These are phyloP conservation scores for Pestalotiopsis sp. DNA, from an alignment of 2,329 filamentous ascomycete species.

Conservation along the genomic window DNA sequence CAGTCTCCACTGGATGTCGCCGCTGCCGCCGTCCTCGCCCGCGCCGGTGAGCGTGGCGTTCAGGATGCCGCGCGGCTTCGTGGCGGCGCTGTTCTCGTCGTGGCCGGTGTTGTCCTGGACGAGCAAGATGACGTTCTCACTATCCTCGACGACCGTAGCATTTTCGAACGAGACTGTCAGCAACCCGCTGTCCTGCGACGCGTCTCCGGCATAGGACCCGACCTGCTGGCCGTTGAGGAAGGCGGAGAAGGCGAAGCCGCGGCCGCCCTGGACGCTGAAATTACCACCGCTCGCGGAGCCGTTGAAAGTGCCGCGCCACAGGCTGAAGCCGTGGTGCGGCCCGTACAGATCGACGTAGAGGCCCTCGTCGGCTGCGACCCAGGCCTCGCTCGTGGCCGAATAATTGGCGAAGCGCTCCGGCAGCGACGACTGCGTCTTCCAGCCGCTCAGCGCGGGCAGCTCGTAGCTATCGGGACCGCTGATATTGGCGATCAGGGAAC, in stretches of 20 bases:
- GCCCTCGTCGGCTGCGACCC: not conserved
- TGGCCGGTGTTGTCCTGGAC: constrained; percentile 72
- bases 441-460: not conserved
- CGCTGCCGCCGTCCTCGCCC: constrained; percentile 22
- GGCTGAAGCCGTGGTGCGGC: constrained; percentile 67
- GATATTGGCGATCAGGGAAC: not conserved
- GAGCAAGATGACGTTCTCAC: constrained; percentile 32
- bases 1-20: constrained; percentile 60
- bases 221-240: constrained; percentile 68
- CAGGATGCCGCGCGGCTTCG: constrained; percentile 63
- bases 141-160: not conserved
- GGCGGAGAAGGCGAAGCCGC: constrained; percentile 66
- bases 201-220: constrained; percentile 63
- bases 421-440: not conserved
- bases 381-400: not conserved
- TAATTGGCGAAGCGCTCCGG: not conserved
- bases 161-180: not conserved
- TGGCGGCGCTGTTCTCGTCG: constrained; percentile 62
- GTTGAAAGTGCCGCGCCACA: constrained; percentile 72
- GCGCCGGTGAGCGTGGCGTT: constrained; percentile 57
- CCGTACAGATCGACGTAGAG: constrained; percentile 77
- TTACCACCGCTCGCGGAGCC: constrained; percentile 61
- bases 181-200: not conserved
- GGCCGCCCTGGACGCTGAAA: constrained; percentile 67
- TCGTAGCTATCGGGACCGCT: not conserved